Evolutionary conservation across 176 grass and related monocot genomes (phyloP).

Genomic region (Juncus effusus): DNA sequence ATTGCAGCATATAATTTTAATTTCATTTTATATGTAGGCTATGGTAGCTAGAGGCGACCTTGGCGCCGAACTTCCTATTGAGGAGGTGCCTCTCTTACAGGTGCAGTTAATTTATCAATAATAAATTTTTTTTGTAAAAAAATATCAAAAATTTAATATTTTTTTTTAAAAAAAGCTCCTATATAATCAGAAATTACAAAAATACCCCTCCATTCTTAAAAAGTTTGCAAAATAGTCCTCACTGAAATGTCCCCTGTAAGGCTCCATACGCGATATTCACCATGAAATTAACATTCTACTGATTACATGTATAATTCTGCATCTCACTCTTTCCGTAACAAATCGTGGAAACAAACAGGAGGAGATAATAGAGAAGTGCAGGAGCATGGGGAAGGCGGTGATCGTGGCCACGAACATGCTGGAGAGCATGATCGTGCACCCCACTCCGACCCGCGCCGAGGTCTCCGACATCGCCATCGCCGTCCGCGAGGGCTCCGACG

Average conservation of each 20-base stretch:
- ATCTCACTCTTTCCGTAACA: too few relatives aligned
- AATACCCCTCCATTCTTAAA: too few relatives aligned
- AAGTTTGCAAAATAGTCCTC: too few relatives aligned
- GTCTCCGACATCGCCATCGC: constrained; percentile 99
- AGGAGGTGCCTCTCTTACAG: constrained; percentile 94
- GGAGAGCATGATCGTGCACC: constrained; percentile 99
- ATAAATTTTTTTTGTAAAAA: background rate
- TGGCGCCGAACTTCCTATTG: constrained; percentile 96
- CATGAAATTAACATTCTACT: too few relatives aligned
- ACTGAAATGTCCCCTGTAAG: too few relatives aligned
- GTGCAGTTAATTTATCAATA: constrained; percentile 33
- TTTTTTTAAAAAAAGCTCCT: too few relatives aligned
- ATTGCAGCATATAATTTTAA: too few relatives aligned
- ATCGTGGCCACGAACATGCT: constrained; percentile 99
- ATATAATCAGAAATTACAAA: too few relatives aligned
- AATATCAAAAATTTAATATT: background rate
- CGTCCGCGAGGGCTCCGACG: constrained; percentile 96
- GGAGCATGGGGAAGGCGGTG: constrained; percentile 98
- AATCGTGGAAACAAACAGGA: constrained; percentile 37
- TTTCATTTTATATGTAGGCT: constrained; percentile 43
- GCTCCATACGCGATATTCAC: too few relatives aligned
- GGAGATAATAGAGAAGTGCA: constrained; percentile 95
- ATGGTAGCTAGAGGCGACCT: constrained; percentile 99
- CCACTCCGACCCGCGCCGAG: constrained; percentile 93
- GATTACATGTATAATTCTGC: too few relatives aligned